Percentiles rank a stretch among this genome's conserved stretches.
Conservation (phyloP, 148 eudicot species). For the Rhododendron henanense region DNA sequence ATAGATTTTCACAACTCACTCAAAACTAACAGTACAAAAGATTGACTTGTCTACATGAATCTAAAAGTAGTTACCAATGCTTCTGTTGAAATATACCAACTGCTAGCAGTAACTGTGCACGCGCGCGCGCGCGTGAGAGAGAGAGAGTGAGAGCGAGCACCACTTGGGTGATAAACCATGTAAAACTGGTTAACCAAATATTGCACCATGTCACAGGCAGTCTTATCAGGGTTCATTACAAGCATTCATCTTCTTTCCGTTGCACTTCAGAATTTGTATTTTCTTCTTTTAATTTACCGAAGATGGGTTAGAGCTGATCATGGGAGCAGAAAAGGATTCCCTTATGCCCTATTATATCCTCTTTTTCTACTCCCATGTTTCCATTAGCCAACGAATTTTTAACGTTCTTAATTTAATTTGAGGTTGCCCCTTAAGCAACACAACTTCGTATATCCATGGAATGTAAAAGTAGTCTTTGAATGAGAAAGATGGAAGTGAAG, state of each 20-base stretch:
- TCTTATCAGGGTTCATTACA: neutral
- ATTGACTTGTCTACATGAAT: neutral
- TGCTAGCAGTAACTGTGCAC: neutral
- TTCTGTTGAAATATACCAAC: neutral
- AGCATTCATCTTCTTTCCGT: neutral
- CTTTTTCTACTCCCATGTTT: constrained; percentile 6
- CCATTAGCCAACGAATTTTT: neutral
- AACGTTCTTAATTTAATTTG: neutral
- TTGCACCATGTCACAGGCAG: neutral
- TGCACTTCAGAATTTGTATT: neutral
- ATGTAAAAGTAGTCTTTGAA: neutral
- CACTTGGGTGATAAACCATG: neutral
- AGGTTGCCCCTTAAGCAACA: neutral
- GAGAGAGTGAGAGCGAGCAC: neutral
- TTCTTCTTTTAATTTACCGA: neutral
- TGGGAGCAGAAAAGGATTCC: neutral
- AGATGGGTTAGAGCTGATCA: neutral
- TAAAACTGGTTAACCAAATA: neutral
- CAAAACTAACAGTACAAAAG: neutral
- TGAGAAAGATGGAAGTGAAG: neutral
- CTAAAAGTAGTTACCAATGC: neutral
- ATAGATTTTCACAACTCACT: neutral
- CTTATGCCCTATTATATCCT: neutral
- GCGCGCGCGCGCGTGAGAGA: neutral
- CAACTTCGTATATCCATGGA: neutral